Percentiles rank a stretch among this genome's conserved stretches.
These are phyloP conservation scores for Aspergillus uvarum DNA, from an alignment of 2,329 filamentous ascomycete species.

Conservation along the genomic window DNA sequence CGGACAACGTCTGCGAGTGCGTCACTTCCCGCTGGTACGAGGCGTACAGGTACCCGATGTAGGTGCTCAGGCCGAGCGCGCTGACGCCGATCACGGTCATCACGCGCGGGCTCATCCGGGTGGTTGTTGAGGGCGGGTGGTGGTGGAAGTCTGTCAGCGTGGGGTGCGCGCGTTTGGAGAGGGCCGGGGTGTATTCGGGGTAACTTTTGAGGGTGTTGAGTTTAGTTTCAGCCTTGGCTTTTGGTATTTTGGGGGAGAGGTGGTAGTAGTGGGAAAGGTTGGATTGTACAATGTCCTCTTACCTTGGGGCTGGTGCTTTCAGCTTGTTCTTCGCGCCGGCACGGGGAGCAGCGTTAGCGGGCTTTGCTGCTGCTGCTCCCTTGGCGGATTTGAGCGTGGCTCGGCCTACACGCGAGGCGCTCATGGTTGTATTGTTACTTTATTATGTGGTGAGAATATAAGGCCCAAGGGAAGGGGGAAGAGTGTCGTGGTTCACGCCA, in stretches of 20 bases:
- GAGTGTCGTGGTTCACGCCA: too few species aligned
- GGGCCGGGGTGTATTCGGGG: constrained; percentile 5
- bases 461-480: too few species aligned
- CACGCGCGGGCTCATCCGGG: constrained; percentile 30
- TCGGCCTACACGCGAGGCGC: constrained; percentile 24
- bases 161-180: constrained; percentile 27
- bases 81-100: constrained; percentile 41
- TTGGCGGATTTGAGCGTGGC: constrained; percentile 25
- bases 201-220: too few species aligned
- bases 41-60: constrained; percentile 45
- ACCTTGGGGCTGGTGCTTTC: too few species aligned
- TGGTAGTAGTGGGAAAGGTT: too few species aligned
- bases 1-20: constrained; percentile 28
- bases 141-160: constrained; percentile 26
- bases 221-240: too few species aligned
- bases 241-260: too few species aligned
- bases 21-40: constrained; percentile 42
- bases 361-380: constrained; percentile 12
- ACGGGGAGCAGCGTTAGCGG: not conserved
- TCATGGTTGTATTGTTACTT: constrained; percentile 23
- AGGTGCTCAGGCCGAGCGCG: constrained; percentile 43
- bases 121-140: constrained; percentile 12
- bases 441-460: too few species aligned
- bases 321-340: constrained; percentile 5
- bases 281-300: too few species aligned